A percentile compares a stretch with the other conserved stretches of the same genome.
Conservation (phyloP, 345 rosid species). For the Hypericum perforatum region DNA sequence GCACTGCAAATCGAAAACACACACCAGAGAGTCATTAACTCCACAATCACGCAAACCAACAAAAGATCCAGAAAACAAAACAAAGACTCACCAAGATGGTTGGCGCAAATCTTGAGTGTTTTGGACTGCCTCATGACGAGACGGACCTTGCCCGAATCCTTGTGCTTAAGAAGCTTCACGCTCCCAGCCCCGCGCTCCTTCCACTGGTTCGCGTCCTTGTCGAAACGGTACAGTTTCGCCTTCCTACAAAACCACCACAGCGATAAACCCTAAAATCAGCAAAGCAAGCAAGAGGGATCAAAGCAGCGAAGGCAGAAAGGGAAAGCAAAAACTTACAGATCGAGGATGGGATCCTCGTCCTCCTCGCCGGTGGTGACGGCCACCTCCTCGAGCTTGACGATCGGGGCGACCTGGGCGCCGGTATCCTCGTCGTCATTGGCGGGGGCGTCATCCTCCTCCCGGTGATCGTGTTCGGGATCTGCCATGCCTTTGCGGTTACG, state of each 20-base stretch:
- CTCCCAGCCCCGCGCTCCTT: conserved; percentile 92
- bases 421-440: conserved; percentile 89
- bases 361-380: conserved; percentile 87
- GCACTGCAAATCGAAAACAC: conserved; percentile 25
- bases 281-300: neutral
- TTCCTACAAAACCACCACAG: conserved; percentile 36
- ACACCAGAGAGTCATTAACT: neutral
- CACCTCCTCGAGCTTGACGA: conserved; percentile 73
- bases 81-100: conserved; percentile 54
- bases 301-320: neutral
- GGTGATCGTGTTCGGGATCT: conserved; percentile 42
- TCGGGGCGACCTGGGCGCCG: conserved; percentile 84
- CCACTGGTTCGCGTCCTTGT: conserved; percentile 80
- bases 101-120: conserved; percentile 98
- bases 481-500: no score
- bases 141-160: conserved; percentile 64
- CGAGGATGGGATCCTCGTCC: conserved; percentile 66
- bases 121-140: conserved; percentile 89
- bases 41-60: neutral
- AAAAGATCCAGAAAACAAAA: neutral
- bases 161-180: conserved; percentile 82
- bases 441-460: conserved; percentile 57
- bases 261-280: neutral
- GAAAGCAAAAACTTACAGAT: conserved; percentile 39
- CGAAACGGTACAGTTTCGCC: conserved; percentile 76